These are phyloP conservation scores for Kandelia obovata DNA, from an alignment of 345 rosid genomes.

Conservation along the genomic window DNA sequence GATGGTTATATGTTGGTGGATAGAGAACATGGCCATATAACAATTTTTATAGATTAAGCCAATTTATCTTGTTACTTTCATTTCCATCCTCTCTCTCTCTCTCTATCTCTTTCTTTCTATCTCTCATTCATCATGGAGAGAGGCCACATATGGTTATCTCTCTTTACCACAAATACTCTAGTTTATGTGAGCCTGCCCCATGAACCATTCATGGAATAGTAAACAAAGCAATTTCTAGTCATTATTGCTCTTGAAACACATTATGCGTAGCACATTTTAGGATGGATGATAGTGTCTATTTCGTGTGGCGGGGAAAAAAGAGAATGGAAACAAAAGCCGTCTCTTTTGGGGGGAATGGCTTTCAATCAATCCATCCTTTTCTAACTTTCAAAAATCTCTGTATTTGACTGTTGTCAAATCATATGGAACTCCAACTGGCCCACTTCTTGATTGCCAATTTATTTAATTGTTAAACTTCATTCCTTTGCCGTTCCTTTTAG, in stretches of 20 bases:
- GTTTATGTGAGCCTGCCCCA: conserved; percentile 1
- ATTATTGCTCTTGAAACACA: conserved; percentile 18
- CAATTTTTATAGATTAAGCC: conserved; percentile 2
- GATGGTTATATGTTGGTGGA: too few relatives aligned
- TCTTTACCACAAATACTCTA: conserved; percentile 3
- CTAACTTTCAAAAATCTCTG: conserved; percentile 16
- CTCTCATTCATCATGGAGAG: conserved; percentile 4
- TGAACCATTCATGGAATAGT: conserved; percentile 2
- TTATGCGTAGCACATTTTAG: conserved; percentile 3
- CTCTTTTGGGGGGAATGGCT: conserved; percentile 14
- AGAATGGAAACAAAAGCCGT: conserved; percentile 17
- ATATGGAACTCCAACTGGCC: conserved; percentile 17
- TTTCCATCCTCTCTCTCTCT: conserved; percentile 8
- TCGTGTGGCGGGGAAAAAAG: conserved; percentile 10
- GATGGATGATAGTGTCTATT: conserved; percentile 13
- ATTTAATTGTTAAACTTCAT: conserved; percentile 34
- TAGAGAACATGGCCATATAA: too few relatives aligned
- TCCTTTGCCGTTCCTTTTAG: conserved; percentile 28
- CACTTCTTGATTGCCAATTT: conserved; percentile 32
- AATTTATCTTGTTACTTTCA: conserved; percentile 34
- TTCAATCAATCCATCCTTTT: not conserved
- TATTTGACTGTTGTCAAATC: conserved; percentile 45
- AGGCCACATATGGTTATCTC: conserved; percentile 22
- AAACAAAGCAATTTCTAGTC: conserved; percentile 15
- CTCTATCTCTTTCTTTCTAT: not conserved